Conservation (phyloP, 2,329 filamentous ascomycete genomes). For the Eutypa lata region DNA sequence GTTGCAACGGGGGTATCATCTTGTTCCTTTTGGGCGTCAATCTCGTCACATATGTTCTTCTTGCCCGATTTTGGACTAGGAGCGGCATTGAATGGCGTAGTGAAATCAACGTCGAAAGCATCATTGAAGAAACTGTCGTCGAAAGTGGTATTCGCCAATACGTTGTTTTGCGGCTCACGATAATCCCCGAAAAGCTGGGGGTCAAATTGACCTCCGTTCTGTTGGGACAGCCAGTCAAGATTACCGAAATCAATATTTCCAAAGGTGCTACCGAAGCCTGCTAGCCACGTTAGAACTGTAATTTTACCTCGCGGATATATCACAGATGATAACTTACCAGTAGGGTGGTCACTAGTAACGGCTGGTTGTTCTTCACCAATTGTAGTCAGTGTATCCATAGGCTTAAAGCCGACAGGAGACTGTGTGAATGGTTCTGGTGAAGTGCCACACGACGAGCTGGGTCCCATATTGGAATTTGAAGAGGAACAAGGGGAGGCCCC, state of each 20-base stretch:
- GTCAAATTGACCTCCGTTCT: slow-evolving; percentile 84
- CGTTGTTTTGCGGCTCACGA: slow-evolving; percentile 81
- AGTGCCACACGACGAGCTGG: slow-evolving; percentile 68
- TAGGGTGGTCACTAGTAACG: slow-evolving; percentile 34
- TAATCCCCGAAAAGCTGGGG: slow-evolving; percentile 90
- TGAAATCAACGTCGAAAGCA: slow-evolving; percentile 77
- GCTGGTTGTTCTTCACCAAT: slow-evolving; percentile 63
- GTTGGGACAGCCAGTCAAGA: slow-evolving; percentile 73
- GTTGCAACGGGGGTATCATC: slow-evolving; percentile 63
- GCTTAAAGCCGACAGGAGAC: slow-evolving; percentile 65
- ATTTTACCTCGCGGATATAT: slow-evolving; percentile 25
- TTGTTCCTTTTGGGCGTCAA: slow-evolving; percentile 71
- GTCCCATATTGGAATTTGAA: slow-evolving; percentile 56
- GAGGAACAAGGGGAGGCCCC: slow-evolving; percentile 64
- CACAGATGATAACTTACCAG: slow-evolving; percentile 48
- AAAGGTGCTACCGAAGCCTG: slow-evolving; percentile 34
- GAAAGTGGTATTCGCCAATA: slow-evolving; percentile 67
- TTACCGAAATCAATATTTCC: slow-evolving; percentile 48
- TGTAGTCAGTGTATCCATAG: slow-evolving; percentile 59
- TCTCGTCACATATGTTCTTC: slow-evolving; percentile 71
- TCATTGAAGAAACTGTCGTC: slow-evolving; percentile 70
- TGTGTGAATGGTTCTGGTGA: slow-evolving; percentile 74
- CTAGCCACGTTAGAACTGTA: background rate
- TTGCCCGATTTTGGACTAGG: slow-evolving; percentile 39
- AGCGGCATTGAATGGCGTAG: slow-evolving; percentile 73